phyloP scores from a whole-genome alignment of 805 yeast genomes.

The Komagataella pseudopastoris region DNA sequence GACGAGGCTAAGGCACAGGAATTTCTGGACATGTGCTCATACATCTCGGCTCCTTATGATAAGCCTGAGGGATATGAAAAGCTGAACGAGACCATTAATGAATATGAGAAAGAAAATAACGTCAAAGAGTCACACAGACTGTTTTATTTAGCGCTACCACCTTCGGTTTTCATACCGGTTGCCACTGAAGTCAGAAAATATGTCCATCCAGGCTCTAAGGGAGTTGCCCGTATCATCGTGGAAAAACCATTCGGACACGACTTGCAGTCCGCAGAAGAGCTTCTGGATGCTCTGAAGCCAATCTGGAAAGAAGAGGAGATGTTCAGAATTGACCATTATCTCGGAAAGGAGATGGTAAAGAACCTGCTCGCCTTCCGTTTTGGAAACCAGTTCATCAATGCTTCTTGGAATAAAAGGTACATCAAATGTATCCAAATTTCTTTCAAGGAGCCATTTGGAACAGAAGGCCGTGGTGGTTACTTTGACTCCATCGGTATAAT shows the following conservation, averaged over 20 bases:
- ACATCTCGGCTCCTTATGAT: slow-evolving; percentile 74
- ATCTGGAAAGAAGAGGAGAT: slow-evolving; percentile 83
- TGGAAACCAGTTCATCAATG: slow-evolving; percentile 76
- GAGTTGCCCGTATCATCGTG: slow-evolving; percentile 70
- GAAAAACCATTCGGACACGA: slow-evolving; percentile 98
- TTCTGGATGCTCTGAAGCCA: slow-evolving; percentile 72
- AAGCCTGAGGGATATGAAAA: slow-evolving; percentile 55
- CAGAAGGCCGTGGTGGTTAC: slow-evolving; percentile 98
- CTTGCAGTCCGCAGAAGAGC: slow-evolving; percentile 58
- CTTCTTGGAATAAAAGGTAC: slow-evolving; percentile 80
- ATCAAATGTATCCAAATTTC: slow-evolving; percentile 75
- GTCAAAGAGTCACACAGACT: slow-evolving; percentile 56
- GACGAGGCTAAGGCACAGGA: slow-evolving; percentile 30
- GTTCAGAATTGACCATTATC: slow-evolving; percentile 91
- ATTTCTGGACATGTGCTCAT: slow-evolving; percentile 54
- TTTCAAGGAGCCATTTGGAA: slow-evolving; percentile 97
- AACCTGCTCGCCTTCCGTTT: slow-evolving; percentile 81
- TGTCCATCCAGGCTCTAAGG: slow-evolving; percentile 50
- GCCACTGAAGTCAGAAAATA: slow-evolving; percentile 57
- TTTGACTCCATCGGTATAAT: slow-evolving; percentile 91
- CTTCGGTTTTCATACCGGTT: slow-evolving; percentile 76
- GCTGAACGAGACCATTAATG: slow-evolving; percentile 40
- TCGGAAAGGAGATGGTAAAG: slow-evolving; percentile 97
- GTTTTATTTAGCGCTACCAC: slow-evolving; percentile 91
- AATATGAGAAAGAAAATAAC: slow-evolving; percentile 37